Conservation (phyloP, 148 eudicot species). For the Vaccinium vitisidaea region DNA sequence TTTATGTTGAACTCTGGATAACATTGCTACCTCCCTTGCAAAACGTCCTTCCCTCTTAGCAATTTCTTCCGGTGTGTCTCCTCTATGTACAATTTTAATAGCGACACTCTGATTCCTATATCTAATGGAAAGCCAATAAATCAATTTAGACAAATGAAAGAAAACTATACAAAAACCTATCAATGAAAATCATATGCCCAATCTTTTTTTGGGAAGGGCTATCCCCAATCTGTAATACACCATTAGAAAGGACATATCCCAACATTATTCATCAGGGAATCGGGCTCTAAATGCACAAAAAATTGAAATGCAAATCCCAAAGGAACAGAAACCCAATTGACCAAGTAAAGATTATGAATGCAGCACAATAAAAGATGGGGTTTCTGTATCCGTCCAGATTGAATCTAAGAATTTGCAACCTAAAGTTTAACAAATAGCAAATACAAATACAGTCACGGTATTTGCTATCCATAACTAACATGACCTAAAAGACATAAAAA, state of each 20-base stretch:
- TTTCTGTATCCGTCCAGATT: background rate
- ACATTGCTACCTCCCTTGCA: conserved; percentile 87
- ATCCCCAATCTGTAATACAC: background rate
- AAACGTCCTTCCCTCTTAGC: conserved; percentile 67
- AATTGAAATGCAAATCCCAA: background rate
- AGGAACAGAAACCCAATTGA: background rate
- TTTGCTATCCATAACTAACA: background rate
- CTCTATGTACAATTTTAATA: conserved; percentile 75
- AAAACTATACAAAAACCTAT: background rate
- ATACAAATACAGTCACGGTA: conserved; percentile 1
- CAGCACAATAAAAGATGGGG: background rate
- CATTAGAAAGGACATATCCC: background rate
- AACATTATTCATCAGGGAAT: background rate
- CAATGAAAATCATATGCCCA: background rate
- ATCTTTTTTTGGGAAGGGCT: background rate
- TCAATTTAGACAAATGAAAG: background rate
- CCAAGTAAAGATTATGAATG: background rate
- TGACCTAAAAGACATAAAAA: background rate
- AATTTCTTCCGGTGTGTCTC: conserved; percentile 87
- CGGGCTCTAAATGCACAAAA: background rate
- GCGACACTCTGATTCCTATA: conserved; percentile 84
- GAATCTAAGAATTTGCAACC: conserved; percentile 3
- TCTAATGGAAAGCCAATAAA: conserved; percentile 34
- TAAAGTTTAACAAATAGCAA: background rate
- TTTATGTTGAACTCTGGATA: conserved; percentile 87